A percentile compares a stretch with the other conserved stretches of the same genome.
Conservation (phyloP, 148 eudicot genomes). For the Diospyros kaki region DNA sequence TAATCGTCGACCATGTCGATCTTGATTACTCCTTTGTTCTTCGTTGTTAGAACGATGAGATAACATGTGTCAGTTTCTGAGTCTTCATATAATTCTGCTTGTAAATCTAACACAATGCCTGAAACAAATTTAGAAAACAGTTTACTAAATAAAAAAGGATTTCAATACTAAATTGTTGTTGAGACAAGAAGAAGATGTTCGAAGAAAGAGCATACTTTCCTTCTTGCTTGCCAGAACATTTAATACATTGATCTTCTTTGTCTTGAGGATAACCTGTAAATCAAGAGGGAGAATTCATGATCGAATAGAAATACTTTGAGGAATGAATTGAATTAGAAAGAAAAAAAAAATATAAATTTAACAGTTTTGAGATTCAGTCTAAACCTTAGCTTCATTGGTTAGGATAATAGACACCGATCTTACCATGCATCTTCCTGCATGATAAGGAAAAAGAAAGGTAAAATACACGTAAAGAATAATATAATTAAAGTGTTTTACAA, state of each 20-base stretch:
- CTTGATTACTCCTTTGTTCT: constrained; percentile 60
- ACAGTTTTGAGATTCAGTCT: background rate
- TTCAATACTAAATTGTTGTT: background rate
- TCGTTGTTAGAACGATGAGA: constrained; percentile 64
- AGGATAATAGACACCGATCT: constrained; percentile 62
- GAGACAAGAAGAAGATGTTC: background rate
- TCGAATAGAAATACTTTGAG: background rate
- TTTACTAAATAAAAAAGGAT: background rate
- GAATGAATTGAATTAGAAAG: background rate
- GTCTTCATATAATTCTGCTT: constrained; percentile 72
- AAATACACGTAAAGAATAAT: constrained; percentile 20
- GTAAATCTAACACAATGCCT: constrained; percentile 63
- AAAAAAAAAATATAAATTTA: background rate
- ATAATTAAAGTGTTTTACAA: background rate
- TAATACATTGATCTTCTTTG: constrained; percentile 55
- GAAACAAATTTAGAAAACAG: background rate
- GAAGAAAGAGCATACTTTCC: constrained; percentile 52
- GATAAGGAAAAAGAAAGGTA: no score
- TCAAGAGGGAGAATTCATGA: constrained; percentile 1
- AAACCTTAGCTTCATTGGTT: constrained; percentile 71
- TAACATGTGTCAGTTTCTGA: constrained; percentile 62
- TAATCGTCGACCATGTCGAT: constrained; percentile 80
- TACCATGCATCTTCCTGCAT: constrained; percentile 50
- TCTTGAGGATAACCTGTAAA: constrained; percentile 67
- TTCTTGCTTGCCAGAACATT: constrained; percentile 60